phyloP scores from a whole-genome alignment of 129 eudicot genomes.

The Smallanthus sonchifolius region DNA sequence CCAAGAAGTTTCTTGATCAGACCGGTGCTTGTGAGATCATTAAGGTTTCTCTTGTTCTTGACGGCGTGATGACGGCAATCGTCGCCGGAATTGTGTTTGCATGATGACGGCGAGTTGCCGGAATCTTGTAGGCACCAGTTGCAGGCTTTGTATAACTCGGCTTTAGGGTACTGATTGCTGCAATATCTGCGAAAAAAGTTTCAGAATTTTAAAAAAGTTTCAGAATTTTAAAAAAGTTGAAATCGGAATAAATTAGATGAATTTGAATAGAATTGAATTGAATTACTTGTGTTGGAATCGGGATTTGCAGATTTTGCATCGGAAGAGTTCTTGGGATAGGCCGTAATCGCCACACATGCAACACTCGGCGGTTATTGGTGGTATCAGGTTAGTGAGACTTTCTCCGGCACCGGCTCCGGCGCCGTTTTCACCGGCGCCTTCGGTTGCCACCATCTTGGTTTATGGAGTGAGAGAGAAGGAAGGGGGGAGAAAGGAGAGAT shows the following conservation, averaged over 20 bases:
- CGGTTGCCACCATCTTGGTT: slow-evolving; percentile 42
- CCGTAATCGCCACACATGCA: slow-evolving; percentile 93
- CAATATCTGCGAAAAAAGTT: slow-evolving; percentile 51
- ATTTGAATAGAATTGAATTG: not conserved
- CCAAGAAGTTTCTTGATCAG: slow-evolving; percentile 37
- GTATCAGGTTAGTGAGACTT: slow-evolving; percentile 1
- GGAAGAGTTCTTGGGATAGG: slow-evolving; percentile 52
- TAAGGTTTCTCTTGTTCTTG: slow-evolving; percentile 32
- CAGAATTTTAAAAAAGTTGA: not conserved
- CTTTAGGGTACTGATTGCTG: slow-evolving; percentile 66
- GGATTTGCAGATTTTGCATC: slow-evolving; percentile 59
- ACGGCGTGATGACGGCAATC: slow-evolving; percentile 15
- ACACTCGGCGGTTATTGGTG: slow-evolving; percentile 41
- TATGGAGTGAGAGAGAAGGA: slow-evolving; percentile 7
- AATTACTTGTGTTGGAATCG: slow-evolving; percentile 80
- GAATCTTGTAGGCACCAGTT: slow-evolving; percentile 65
- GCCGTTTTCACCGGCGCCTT: slow-evolving; percentile 12
- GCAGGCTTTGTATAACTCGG: slow-evolving; percentile 55
- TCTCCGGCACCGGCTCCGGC: not conserved
- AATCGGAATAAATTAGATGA: not conserved
- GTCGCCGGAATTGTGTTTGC: slow-evolving; percentile 10
- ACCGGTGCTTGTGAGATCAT: slow-evolving; percentile 7
- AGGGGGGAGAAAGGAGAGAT: not conserved
- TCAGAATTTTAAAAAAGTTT: too few relatives aligned
- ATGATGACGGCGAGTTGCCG: slow-evolving; percentile 30